Conservation (phyloP, 495 filamentous ascomycete species). For the Aspergillus biplanus region DNA sequence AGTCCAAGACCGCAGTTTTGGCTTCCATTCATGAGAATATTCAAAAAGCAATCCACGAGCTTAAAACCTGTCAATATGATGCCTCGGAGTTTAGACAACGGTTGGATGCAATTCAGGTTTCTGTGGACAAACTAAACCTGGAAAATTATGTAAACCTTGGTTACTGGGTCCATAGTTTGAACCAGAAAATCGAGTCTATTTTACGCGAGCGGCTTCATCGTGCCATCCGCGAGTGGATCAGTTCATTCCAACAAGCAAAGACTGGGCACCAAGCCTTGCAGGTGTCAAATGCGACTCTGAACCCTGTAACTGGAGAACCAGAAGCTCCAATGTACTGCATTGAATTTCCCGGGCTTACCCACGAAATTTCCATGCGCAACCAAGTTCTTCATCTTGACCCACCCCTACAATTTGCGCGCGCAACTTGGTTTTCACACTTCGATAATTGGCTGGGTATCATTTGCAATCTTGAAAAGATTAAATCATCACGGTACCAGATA, state of each 20-base stretch:
- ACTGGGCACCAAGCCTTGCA: constrained; percentile 37
- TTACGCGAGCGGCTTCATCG: constrained; percentile 76
- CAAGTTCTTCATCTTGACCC: constrained; percentile 95
- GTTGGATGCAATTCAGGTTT: constrained; percentile 81
- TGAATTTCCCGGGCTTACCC: constrained; percentile 61
- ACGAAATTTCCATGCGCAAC: constrained; percentile 94
- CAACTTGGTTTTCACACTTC: constrained; percentile 91
- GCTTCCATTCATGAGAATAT: constrained; percentile 79
- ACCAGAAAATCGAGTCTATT: constrained; percentile 76
- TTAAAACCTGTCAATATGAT: constrained; percentile 86
- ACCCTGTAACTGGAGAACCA: constrained; percentile 38
- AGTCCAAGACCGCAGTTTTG: constrained; percentile 79
- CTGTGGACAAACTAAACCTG: constrained; percentile 92
- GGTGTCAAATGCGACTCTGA: constrained; percentile 33
- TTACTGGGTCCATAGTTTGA: constrained; percentile 85
- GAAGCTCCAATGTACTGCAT: constrained; percentile 59
- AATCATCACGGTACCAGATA: constrained; percentile 94
- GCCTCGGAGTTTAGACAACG: constrained; percentile 71
- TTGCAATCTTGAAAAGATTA: constrained; percentile 89
- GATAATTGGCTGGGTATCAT: constrained; percentile 91
- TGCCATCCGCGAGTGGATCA: constrained; percentile 83
- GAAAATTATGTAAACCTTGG: constrained; percentile 92
- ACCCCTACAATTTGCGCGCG: constrained; percentile 86
- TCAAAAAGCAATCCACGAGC: constrained; percentile 76
- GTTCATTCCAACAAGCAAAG: constrained; percentile 70